Base-by-base conservation (phyloP, 2,329 filamentous ascomycete species). In the Fusarium tjaetaba region DNA sequence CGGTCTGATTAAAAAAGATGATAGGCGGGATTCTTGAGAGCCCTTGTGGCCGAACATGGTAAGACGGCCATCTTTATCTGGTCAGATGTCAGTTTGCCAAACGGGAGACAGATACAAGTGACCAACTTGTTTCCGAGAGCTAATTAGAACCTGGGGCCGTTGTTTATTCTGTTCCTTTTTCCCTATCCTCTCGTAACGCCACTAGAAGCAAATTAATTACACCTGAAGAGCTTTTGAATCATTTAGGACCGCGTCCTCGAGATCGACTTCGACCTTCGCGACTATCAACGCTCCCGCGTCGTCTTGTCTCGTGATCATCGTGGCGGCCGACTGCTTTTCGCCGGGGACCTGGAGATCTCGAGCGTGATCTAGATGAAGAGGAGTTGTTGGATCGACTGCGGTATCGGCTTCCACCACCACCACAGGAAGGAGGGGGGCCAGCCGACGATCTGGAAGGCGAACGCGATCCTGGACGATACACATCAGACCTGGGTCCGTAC, bases 391-490 rank as follows among this genome's bases (percentile, higher is more conserved):
- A 87, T 10, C 85, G 82, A 63, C 84, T 86, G 49, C 86, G 84
- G 71, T 86, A 86, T 63, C 85, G 81, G 63, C 80, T 76, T 7
- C 79, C 81, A 32, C 76, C 80, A 24, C 79, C 80, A 20, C 79
- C 79, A 43, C 80, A 78, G 22, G 79, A 75, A 30, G 80, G 80
- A 42, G 83, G 83, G 24, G 84, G 84, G 24, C 84, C 80, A 14
- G 80, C 84, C 32, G 85, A 81, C 41, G 86, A 86, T 61, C 87
- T 59, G n/a, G 81, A 76, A 55, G 76, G 83, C 14, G 89, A 90
- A 11, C 84, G 78, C 2, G 89, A 89, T 32, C 86, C 85, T n/a
- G 91, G 91, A 11, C 91, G 87, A 79, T 92, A 93, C 34, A 86
- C 88, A 74, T 92, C 88, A 55, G 86, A 84, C 70, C 86, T 80